A percentile compares a stretch with the other conserved stretches of the same genome.
These are phyloP conservation scores for Dactylella cylindrospora DNA, from an alignment of 2,329 filamentous ascomycete species.

Conservation along the genomic window DNA sequence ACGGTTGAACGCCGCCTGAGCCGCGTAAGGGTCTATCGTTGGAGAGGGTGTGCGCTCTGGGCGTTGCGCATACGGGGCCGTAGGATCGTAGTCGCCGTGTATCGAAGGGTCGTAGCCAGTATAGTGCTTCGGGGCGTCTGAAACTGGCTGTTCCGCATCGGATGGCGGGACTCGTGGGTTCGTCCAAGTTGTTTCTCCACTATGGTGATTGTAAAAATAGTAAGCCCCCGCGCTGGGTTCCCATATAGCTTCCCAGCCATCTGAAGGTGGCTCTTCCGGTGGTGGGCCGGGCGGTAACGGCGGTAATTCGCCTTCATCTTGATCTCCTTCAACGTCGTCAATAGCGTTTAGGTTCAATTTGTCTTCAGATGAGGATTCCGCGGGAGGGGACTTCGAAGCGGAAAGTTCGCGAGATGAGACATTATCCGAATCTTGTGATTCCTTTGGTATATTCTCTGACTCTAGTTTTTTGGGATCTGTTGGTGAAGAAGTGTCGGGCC, in stretches of 20 bases:
- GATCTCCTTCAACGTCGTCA: conserved; percentile 32
- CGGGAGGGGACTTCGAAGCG: too few species aligned
- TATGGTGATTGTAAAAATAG: conserved; percentile 84
- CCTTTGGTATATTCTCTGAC: neutral
- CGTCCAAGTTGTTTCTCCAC: conserved; percentile 74
- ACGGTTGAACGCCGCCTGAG: conserved; percentile 80
- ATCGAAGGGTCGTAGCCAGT: conserved; percentile 94
- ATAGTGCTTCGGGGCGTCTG: conserved; percentile 53
- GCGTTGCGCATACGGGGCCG: conserved; percentile 83
- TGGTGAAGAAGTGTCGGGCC: conserved; percentile 12
- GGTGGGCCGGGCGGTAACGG: conserved; percentile 50
- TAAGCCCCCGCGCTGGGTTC: conserved; percentile 68
- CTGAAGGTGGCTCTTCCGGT: conserved; percentile 59
- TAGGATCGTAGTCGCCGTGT: conserved; percentile 94
- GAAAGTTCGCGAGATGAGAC: too few species aligned
- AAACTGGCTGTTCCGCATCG: conserved; percentile 50
- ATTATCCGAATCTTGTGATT: neutral
- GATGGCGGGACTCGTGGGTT: conserved; percentile 70
- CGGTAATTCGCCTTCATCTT: conserved; percentile 49
- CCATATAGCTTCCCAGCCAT: conserved; percentile 81
- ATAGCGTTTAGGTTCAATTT: too few species aligned
- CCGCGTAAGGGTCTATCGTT: conserved; percentile 60
- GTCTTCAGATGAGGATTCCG: too few species aligned
- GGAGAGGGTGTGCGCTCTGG: conserved; percentile 52
- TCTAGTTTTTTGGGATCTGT: neutral